Percentiles rank a stretch among this genome's conserved stretches.
These are phyloP conservation scores for Lactifluus volemus DNA, from an alignment of 768 basidiomycete genomes.

Conservation along the genomic window DNA sequence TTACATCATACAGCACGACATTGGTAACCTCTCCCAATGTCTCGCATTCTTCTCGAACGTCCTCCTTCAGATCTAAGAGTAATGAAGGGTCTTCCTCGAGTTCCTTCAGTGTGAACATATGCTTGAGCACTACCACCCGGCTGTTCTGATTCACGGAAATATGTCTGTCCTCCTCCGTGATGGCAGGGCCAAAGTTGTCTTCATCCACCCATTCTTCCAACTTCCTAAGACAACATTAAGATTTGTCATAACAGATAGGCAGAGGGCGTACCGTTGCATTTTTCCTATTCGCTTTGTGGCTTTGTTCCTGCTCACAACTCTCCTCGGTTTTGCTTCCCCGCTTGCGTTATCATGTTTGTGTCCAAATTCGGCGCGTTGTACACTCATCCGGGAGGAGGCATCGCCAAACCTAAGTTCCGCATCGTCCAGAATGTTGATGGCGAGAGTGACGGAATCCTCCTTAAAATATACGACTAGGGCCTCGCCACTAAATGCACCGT, in stretches of 20 bases:
- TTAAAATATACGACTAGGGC: constrained; percentile 96
- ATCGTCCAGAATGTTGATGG: constrained; percentile 80
- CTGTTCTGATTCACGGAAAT: constrained; percentile 43
- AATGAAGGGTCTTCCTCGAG: constrained; percentile 79
- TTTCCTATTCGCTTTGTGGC: constrained; percentile 67
- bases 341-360: constrained; percentile 48
- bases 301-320: constrained; percentile 70
- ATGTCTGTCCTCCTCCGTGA: constrained; percentile 44
- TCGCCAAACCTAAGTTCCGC: constrained; percentile 84
- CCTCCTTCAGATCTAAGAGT: constrained; percentile 89
- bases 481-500: constrained; percentile 87
- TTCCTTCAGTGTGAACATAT: constrained; percentile 88
- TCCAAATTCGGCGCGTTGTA: constrained; percentile 67
- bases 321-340: constrained; percentile 42
- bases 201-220: constrained; percentile 91
- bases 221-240: constrained; percentile 46
- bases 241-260: neutral
- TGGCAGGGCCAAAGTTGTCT: constrained; percentile 77
- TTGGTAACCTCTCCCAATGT: constrained; percentile 91
- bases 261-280: constrained; percentile 66
- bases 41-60: constrained; percentile 90
- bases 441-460: constrained; percentile 87
- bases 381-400: constrained; percentile 59
- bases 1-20: constrained; percentile 88
- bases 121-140: constrained; percentile 86